phyloP scores from a whole-genome alignment of 108 stramenopile genomes.

The Nitzschia sp. region DNA sequence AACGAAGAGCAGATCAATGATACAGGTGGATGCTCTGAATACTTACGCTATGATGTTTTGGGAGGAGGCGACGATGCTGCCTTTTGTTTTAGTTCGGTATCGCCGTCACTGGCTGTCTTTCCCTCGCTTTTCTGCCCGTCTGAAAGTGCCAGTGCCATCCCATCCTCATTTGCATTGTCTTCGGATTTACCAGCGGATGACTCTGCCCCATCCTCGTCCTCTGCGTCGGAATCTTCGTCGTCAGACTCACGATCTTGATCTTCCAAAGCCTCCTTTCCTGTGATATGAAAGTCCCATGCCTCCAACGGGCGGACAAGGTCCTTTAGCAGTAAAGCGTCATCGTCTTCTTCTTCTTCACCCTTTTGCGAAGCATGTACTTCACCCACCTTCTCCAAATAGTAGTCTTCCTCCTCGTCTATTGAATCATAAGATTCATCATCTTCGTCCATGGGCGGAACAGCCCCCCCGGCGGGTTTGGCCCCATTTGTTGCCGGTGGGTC shows the following conservation, averaged over 20 bases:
- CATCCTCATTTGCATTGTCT: constrained; percentile 33
- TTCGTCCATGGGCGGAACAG: constrained; percentile 33
- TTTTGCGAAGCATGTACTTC: constrained; percentile 22
- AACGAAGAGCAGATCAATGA: too few species aligned
- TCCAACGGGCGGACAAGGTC: constrained; percentile 78
- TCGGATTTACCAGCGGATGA: constrained; percentile 20
- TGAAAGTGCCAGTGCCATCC: not conserved
- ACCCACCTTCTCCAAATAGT: constrained; percentile 53
- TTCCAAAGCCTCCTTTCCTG: constrained; percentile 70
- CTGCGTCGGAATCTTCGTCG: constrained; percentile 34
- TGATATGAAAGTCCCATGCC: constrained; percentile 78
- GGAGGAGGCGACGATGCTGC: not conserved
- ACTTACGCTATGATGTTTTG: constrained; percentile 1
- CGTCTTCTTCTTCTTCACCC: constrained; percentile 65
- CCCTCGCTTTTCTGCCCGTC: constrained; percentile 1
- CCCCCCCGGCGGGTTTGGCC: constrained; percentile 26
- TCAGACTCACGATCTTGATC: constrained; percentile 18
- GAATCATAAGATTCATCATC: constrained; percentile 73
- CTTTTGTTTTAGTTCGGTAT: constrained; percentile 14
- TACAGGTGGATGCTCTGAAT: too few species aligned
- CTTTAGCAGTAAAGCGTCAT: constrained; percentile 58
- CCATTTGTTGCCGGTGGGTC: constrained; percentile 28
- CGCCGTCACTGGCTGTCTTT: constrained; percentile 1
- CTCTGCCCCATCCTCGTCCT: constrained; percentile 31
- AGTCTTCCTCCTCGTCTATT: constrained; percentile 71